phyloP scores from a whole-genome alignment of 2,329 filamentous ascomycete species.

The Cryphonectria nitschkei region DNA sequence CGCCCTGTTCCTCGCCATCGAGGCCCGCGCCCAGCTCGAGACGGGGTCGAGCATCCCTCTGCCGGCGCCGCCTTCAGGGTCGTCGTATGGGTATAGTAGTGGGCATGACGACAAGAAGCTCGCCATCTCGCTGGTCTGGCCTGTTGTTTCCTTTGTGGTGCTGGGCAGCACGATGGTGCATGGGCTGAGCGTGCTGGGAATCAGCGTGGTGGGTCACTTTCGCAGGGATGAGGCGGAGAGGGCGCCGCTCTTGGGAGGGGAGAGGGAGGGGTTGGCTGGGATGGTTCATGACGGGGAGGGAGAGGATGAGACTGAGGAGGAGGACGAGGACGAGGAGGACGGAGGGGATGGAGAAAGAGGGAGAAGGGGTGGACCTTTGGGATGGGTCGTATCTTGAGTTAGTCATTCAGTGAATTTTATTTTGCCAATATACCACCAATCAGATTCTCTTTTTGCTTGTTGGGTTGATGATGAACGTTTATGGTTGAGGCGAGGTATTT shows the following conservation, averaged over 20 bases:
- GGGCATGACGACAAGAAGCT: slow-evolving; percentile 6
- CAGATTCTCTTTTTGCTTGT: background rate
- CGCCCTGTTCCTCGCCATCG: slow-evolving; percentile 34
- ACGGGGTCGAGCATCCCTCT: slow-evolving; percentile 21
- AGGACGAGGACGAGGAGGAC: background rate
- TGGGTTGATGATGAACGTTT: background rate
- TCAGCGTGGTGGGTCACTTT: slow-evolving; percentile 18
- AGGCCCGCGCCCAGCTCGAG: slow-evolving; percentile 24
- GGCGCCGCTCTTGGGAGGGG: slow-evolving; percentile 20
- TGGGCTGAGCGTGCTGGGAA: slow-evolving; percentile 24
- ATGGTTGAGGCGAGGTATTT: background rate
- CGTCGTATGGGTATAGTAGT: background rate
- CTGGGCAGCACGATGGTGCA: slow-evolving; percentile 26
- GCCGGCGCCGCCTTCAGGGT: slow-evolving; percentile 8
- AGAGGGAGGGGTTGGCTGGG: slow-evolving; percentile 12
- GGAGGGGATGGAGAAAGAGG: background rate
- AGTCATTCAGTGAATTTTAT: background rate
- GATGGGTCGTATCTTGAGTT: background rate
- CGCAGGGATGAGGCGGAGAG: slow-evolving; percentile 16
- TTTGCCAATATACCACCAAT: background rate
- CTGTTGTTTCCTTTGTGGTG: slow-evolving; percentile 24
- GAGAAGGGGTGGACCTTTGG: background rate
- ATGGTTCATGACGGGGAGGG: slow-evolving; percentile 20
- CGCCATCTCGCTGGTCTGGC: slow-evolving; percentile 25
- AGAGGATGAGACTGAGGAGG: background rate